phyloP scores from a whole-genome alignment of 2,329 filamentous ascomycete genomes.

The Didymella keratinophila region DNA sequence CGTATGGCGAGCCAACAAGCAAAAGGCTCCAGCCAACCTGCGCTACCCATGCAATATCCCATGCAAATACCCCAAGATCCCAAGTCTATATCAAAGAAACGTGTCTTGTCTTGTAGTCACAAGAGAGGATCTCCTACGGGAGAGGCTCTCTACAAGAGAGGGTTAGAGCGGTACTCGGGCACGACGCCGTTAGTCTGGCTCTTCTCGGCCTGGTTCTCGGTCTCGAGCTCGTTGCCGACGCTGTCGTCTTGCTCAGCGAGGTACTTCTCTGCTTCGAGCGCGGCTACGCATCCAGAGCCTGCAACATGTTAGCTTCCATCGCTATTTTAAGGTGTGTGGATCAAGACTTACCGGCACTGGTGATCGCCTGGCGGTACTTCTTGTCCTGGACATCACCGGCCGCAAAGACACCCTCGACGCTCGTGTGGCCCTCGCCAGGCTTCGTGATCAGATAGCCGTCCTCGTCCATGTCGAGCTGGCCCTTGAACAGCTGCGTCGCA shows the following conservation, averaged over 20 bases:
- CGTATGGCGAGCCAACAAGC: conserved; percentile 22
- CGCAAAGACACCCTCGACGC: conserved; percentile 89
- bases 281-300: conserved; percentile 95
- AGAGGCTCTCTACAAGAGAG: conserved; percentile 60
- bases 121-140: neutral
- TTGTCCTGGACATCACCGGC: conserved; percentile 99
- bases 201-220: conserved; percentile 60
- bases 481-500: conserved; percentile 88
- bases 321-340: neutral
- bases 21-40: conserved; percentile 31
- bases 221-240: conserved; percentile 56
- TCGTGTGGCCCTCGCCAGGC: conserved; percentile 88
- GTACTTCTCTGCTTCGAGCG: conserved; percentile 94
- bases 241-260: conserved; percentile 76
- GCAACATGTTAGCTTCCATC: conserved; percentile 25
- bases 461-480: conserved; percentile 83
- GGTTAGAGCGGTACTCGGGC: conserved; percentile 70
- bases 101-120: neutral
- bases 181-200: conserved; percentile 61
- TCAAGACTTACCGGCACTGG: conserved; percentile 83
- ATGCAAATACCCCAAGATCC: conserved; percentile 23
- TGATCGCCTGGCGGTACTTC: conserved; percentile 96
- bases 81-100: conserved; percentile 17
- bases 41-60: conserved; percentile 23
- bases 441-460: conserved; percentile 92